phyloP scores from a whole-genome alignment of 495 filamentous ascomycete species.

The Penicillium chermesinum region DNA sequence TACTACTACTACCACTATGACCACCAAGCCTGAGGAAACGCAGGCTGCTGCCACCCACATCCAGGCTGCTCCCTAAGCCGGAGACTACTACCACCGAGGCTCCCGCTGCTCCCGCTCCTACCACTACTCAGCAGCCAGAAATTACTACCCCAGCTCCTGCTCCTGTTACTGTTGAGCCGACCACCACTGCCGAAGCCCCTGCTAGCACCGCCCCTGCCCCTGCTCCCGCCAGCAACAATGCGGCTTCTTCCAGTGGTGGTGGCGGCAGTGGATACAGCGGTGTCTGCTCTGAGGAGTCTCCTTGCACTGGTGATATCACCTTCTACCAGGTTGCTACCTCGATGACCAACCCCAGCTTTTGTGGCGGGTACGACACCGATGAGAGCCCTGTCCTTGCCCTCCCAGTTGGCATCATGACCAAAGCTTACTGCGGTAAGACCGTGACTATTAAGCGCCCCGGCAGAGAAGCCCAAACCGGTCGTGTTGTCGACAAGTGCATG shows the following conservation, averaged over 20 bases:
- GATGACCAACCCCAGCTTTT: conserved; percentile 36
- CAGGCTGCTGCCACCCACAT: conserved; percentile 3
- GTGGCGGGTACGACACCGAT: conserved; percentile 41
- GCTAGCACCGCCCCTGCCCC: conserved; percentile 7
- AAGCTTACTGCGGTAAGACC: conserved; percentile 61
- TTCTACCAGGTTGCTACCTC: conserved; percentile 44
- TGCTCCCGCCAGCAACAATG: conserved; percentile 11
- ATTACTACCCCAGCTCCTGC: background rate
- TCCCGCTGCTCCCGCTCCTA: conserved; percentile 1
- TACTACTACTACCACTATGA: too few relatives aligned
- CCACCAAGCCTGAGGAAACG: conserved; percentile 6
- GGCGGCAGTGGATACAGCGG: conserved; percentile 26
- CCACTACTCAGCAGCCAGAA: background rate
- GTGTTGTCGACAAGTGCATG: conserved; percentile 70
- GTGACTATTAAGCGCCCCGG: conserved; percentile 54
- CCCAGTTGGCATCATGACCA: conserved; percentile 47
- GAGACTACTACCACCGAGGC: conserved; percentile 2
- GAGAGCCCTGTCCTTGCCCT: conserved; percentile 44
- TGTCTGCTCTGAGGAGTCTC: conserved; percentile 29
- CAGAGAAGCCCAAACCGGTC: conserved; percentile 53
- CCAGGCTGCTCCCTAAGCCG: background rate
- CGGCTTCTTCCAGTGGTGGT: conserved; percentile 16
- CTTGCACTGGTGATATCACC: conserved; percentile 40
- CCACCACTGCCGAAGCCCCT: conserved; percentile 7
- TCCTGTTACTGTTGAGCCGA: conserved; percentile 1